Conservation (phyloP, 2,329 filamentous ascomycete genomes). For the Aspergillus aculeatinus region DNA sequence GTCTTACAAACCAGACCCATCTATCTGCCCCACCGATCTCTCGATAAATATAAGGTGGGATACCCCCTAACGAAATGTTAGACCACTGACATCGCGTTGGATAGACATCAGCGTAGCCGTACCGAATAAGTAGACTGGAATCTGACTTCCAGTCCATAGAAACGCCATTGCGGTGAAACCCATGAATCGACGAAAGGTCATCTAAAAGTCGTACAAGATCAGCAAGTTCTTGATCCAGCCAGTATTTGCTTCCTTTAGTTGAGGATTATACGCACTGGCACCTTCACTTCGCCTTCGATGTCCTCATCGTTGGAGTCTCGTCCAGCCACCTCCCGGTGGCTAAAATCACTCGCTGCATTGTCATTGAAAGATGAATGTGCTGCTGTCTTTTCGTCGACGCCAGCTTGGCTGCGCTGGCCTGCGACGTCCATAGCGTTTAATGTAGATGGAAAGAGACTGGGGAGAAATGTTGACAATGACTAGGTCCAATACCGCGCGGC, state of each 20-base stretch:
- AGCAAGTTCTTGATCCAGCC: background rate
- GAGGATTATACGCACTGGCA: background rate
- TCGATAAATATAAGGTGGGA: conserved; percentile 57
- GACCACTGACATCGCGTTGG: background rate
- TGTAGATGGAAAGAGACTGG: conserved; percentile 3
- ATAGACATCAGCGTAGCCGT: conserved; percentile 21
- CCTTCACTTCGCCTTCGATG: background rate
- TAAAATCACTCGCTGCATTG: conserved; percentile 27
- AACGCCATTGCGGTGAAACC: conserved; percentile 59
- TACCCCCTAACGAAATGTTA: conserved; percentile 35
- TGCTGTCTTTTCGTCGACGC: conserved; percentile 29
- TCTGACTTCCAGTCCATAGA: conserved; percentile 61
- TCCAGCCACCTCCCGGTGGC: conserved; percentile 50
- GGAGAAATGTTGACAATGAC: conserved; percentile 1
- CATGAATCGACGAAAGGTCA: conserved; percentile 55
- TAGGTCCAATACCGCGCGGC: no score
- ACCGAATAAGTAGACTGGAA: conserved; percentile 56
- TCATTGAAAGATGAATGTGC: conserved; percentile 29
- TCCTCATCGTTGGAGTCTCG: conserved; percentile 46
- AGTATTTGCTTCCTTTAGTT: no score
- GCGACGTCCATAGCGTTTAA: background rate
- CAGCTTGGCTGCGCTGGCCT: conserved; percentile 16
- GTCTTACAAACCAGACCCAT: conserved; percentile 60
- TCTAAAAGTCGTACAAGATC: conserved; percentile 34
- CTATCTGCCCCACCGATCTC: conserved; percentile 61